phyloP scores from a whole-genome alignment of 352 stramenopile species.

The Elongisporangium prolatum region DNA sequence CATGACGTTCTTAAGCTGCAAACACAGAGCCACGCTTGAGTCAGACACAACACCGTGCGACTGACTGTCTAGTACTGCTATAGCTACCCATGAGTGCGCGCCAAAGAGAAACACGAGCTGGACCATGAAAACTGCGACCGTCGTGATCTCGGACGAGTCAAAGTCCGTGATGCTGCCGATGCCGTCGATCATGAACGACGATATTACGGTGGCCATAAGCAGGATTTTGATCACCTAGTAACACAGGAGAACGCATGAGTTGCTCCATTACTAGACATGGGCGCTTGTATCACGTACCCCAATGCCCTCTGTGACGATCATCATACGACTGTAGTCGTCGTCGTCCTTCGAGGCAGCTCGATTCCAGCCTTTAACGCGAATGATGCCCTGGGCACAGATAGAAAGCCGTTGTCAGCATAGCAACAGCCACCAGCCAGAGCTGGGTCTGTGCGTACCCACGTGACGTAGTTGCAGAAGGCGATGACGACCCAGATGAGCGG shows the following conservation, averaged over 20 bases:
- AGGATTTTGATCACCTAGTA: constrained; percentile 75
- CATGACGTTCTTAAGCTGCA: constrained; percentile 84
- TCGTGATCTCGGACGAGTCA: constrained; percentile 75
- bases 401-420: too few relatives aligned
- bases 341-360: constrained; percentile 59
- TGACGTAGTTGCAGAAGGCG: constrained; percentile 78
- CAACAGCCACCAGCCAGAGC: too few relatives aligned
- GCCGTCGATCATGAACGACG: constrained; percentile 81
- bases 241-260: too few relatives aligned
- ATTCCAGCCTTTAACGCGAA: constrained; percentile 81
- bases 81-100: constrained; percentile 71
- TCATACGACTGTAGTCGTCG: constrained; percentile 80
- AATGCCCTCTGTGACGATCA: constrained; percentile 87
- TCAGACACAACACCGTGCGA: too few relatives aligned
- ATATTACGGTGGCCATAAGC: constrained; percentile 76
- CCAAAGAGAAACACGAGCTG: constrained; percentile 79
- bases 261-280: too few relatives aligned
- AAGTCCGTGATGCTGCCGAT: constrained; percentile 77
- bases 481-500: constrained; percentile 82
- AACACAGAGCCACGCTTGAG: constrained; percentile 7
- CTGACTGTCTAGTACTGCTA: too few relatives aligned
- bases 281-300: constrained; percentile 35
- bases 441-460: constrained; percentile 31
- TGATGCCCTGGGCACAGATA: constrained; percentile 40
- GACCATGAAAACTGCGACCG: constrained; percentile 70